Conservation (phyloP, 1,139 yeast species). For the Diutina mesorugosa region DNA sequence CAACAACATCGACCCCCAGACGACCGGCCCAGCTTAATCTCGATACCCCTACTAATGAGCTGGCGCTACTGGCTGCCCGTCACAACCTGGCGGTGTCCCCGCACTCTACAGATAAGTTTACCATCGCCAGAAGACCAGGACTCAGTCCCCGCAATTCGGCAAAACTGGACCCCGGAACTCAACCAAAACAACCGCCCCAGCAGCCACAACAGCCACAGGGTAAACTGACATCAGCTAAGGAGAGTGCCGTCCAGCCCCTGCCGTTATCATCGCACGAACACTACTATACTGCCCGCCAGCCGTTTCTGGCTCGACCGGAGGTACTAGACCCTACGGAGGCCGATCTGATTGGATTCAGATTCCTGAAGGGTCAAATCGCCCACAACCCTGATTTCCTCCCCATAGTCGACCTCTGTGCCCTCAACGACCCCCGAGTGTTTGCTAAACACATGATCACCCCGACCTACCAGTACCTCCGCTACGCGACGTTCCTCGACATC, state of each 20-base stretch:
- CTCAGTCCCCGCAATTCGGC: background rate
- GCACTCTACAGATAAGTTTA: background rate
- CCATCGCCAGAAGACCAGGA: background rate
- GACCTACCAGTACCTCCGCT: constrained; percentile 21
- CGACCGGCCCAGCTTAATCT: background rate
- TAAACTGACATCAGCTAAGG: background rate
- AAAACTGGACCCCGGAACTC: background rate
- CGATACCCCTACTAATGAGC: background rate
- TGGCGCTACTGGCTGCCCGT: background rate
- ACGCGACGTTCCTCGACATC: constrained; percentile 20
- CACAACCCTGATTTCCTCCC: constrained; percentile 12
- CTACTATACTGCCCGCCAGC: background rate
- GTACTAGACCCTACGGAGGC: background rate
- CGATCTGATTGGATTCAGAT: background rate
- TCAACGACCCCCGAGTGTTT: constrained; percentile 16
- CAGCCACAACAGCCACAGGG: too few relatives aligned
- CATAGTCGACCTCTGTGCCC: constrained; percentile 12
- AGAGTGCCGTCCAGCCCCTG: background rate
- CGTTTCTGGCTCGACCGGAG: background rate
- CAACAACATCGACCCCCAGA: background rate
- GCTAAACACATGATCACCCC: constrained; percentile 15
- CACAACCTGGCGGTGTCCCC: background rate
- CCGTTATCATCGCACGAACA: background rate
- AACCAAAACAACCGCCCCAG: background rate
- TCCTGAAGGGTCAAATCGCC: background rate